Base-by-base conservation (phyloP, 495 filamentous ascomycete genomes). In the Penicillium lagena region DNA sequence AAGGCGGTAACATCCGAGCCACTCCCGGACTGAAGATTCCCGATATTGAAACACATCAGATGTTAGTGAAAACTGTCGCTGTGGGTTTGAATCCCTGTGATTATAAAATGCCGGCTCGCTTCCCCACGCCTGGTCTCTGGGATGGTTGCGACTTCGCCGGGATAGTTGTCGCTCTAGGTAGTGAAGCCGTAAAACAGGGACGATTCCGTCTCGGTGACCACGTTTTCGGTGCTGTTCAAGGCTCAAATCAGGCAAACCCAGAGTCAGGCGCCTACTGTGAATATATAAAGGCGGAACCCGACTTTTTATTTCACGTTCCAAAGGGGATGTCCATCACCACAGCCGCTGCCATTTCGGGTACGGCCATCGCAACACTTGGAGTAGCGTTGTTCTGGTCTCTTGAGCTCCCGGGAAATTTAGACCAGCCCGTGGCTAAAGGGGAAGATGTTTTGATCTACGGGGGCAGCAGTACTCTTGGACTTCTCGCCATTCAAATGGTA, bases 21-120 rank as follows among this genome's bases (percentile, higher is more conserved):
- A 58, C 55, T 1, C 41, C 39, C 12, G 51, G 37, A 1, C 13
- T 50, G 10, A 51, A 56, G 1, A 37, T 69, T 9, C 60, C 58
- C 12, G 17, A 52, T 2, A 37, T 64, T 1, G 32, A 14, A 2
- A 47, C 58, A 1, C 36, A 54, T 10, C 33, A 59, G 17, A 44
- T 68, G 13, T 42, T 70, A 1, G 52, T 70, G 7, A 40, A 59
- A 14, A 63, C 62, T 9, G 40, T 43, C 8, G 59, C 64, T 3
- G 71, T 76, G 9, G 67, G 66, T 2, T 45, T 79, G 7, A 79
- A 76, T 45, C 72, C 71, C 0, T 61, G 48, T 29, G 72, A 77
- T 49, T 63, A 44, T 39, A 78, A 77, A 36, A 68, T 71, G 55
- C 50, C 58, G 9, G 47, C 52, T 12, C 42, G 51, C 6, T 64